phyloP scores from a whole-genome alignment of 2,329 filamentous ascomycete genomes.

The Cadophora gregata region DNA sequence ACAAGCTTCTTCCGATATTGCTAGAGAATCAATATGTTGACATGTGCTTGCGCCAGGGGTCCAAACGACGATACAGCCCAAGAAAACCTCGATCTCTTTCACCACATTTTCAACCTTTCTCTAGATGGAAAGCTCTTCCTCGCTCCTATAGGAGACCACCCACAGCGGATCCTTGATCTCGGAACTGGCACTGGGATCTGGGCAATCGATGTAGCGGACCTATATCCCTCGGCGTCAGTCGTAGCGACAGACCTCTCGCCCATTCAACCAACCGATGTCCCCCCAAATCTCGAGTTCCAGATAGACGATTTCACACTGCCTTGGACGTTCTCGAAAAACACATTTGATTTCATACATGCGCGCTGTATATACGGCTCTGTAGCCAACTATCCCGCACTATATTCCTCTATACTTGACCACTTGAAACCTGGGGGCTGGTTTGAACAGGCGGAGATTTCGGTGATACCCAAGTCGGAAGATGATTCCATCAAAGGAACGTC shows the following conservation, averaged over 20 bases:
- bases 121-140: conserved; percentile 31
- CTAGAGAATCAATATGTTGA: background rate
- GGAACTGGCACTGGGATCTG: conserved; percentile 20
- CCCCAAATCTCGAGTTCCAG: conserved; percentile 57
- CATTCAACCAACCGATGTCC: conserved; percentile 45
- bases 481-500: conserved; percentile 30
- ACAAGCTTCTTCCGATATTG: background rate
- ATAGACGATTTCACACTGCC: conserved; percentile 57
- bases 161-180: conserved; percentile 32
- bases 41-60: conserved; percentile 14
- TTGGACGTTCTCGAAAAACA: conserved; percentile 51
- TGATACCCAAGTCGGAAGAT: conserved; percentile 33
- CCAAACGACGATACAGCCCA: conserved; percentile 32
- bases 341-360: conserved; percentile 57
- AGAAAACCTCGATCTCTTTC: conserved; percentile 30
- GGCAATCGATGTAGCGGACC: conserved; percentile 32
- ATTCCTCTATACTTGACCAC: conserved; percentile 19
- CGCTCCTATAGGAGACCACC: conserved; percentile 36
- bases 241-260: conserved; percentile 40
- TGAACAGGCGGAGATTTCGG: conserved; percentile 49
- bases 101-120: conserved; percentile 33
- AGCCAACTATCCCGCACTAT: conserved; percentile 22
- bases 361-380: conserved; percentile 47
- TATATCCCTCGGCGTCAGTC: conserved; percentile 40
- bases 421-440: conserved; percentile 31